phyloP scores from a whole-genome alignment of 495 filamentous ascomycete genomes.

The Aspergillus affinis region DNA sequence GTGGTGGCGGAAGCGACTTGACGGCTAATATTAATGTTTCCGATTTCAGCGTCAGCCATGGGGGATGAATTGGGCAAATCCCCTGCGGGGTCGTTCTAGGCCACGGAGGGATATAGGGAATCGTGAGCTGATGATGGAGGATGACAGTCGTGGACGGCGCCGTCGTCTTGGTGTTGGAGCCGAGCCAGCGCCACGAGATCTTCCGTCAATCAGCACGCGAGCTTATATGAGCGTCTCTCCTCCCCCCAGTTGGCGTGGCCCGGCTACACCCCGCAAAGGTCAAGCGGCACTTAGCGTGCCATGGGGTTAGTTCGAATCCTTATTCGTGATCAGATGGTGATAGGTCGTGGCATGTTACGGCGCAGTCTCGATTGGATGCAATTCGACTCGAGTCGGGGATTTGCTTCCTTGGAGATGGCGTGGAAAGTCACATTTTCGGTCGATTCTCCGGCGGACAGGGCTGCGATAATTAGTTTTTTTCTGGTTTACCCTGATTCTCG shows the following conservation, averaged over 20 bases:
- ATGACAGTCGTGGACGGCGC: slow-evolving; percentile 9
- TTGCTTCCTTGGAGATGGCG: slow-evolving; percentile 1
- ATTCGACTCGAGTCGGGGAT: not conserved
- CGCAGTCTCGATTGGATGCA: not conserved
- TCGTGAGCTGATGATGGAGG: not conserved
- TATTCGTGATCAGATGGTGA: slow-evolving; percentile 3
- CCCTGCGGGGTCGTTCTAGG: slow-evolving; percentile 24
- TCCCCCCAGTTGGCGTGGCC: slow-evolving; percentile 6
- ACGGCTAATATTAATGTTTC: slow-evolving; percentile 23
- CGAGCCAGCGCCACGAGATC: slow-evolving; percentile 19
- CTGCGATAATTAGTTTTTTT: not conserved
- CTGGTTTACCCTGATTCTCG: not conserved
- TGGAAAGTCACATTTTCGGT: slow-evolving; percentile 1
- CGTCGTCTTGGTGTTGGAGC: slow-evolving; percentile 20
- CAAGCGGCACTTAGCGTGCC: slow-evolving; percentile 13
- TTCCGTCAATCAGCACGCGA: slow-evolving; percentile 38
- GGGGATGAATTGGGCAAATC: slow-evolving; percentile 20
- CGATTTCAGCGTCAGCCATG: not conserved
- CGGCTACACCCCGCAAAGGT: slow-evolving; percentile 16
- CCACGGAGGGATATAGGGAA: slow-evolving; percentile 7
- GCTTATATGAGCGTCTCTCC: slow-evolving; percentile 2
- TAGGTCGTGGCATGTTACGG: not conserved
- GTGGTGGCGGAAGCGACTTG: slow-evolving; percentile 17
- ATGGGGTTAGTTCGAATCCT: not conserved
- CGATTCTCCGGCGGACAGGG: slow-evolving; percentile 1